Evolutionary conservation across 2,329 filamentous ascomycete species (phyloP), one percentile per base, ranked within the genome.

Genomic region (Meredithiella fracta): DNA sequence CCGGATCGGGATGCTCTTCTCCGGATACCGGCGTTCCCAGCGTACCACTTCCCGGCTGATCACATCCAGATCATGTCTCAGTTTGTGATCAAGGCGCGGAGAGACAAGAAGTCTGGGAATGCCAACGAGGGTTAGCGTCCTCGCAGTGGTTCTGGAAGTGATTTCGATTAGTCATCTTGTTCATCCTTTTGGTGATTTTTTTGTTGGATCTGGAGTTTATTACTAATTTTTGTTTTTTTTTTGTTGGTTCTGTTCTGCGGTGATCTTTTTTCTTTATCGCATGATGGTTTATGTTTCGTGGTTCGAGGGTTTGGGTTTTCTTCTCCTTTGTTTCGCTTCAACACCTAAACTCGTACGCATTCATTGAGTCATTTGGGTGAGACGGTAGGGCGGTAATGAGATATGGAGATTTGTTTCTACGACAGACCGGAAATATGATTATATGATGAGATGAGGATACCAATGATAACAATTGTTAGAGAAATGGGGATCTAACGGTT

Each of bases 41-140:
- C 92, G 67, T 91, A 88, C 71, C 89, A 95, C 71, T 95, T 94
- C 74, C 90, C 90, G 1, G 87, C 86, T 63, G 90, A 96, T 65
- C 90, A 96, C 68, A 79, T 96, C 63, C 86, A 90, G 65, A 80
- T 95, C 65, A 83, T 90, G 75, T 84, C 86, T 54, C 86, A 95
- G 67, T 94, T 95, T 68, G 80, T 85, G 62, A 84, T 95, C 73
- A 94, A 94, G 73, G 78, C 82, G 38, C 80, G 86, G 63, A 94
- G 92, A 72, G 86, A 91, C 55, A 84, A 83, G 71, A 87, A 87
- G 69, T 69, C 76, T 58, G 72, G 77, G 54, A 44, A 26, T 11
- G 80, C 84, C 63, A 76, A 75, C 53, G 79, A 83, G 67, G 25
- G 49, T n/a, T 44, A n/a, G 40, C 11, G 20, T 44, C 3, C 40